Evolutionary conservation across 208 protist species (phyloP).

Genomic region (Trypanosoma boissoni): DNA sequence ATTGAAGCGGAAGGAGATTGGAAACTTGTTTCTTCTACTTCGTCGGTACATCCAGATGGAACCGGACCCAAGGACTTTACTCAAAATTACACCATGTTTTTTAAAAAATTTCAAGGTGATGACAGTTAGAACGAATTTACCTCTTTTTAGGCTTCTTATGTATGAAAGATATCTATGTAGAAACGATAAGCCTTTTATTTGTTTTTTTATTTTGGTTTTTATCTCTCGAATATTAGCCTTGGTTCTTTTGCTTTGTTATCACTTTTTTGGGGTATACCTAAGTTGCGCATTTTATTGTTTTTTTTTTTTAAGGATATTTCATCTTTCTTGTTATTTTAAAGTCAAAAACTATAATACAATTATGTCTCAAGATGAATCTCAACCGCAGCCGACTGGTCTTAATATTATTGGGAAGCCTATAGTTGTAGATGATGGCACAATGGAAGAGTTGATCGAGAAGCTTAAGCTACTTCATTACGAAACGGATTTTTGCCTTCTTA

Average conservation of each 20-base stretch:
- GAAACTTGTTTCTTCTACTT: conserved; percentile 72
- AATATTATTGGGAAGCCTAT: conserved; percentile 10
- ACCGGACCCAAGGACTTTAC: conserved; percentile 59
- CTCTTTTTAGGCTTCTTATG: conserved; percentile 17
- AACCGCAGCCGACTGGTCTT: conserved; percentile 14
- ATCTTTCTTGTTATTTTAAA: conserved; percentile 18
- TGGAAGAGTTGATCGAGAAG: conserved; percentile 86
- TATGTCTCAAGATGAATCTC: conserved; percentile 23
- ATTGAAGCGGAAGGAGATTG: conserved; percentile 86
- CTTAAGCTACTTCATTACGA: conserved; percentile 80
- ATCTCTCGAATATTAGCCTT: no score
- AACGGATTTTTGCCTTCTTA: conserved; percentile 62
- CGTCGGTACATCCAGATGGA: conserved; percentile 35
- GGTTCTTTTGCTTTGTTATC: no score
- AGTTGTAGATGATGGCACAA: conserved; percentile 68
- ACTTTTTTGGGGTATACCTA: no score
- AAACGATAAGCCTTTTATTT: conserved; percentile 11
- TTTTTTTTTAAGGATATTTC: conserved; percentile 21
- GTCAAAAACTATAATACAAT: conserved; percentile 3
- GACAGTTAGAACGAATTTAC: conserved; percentile 19
- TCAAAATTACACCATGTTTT: conserved; percentile 78
- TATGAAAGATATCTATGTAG: conserved; percentile 1
- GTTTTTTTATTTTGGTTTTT: conserved; percentile 26
- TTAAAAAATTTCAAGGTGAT: conserved; percentile 60
- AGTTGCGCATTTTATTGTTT: conserved; percentile 11